Conservation (phyloP, 495 filamentous ascomycete species). For the Stereocaulon alpinum region DNA sequence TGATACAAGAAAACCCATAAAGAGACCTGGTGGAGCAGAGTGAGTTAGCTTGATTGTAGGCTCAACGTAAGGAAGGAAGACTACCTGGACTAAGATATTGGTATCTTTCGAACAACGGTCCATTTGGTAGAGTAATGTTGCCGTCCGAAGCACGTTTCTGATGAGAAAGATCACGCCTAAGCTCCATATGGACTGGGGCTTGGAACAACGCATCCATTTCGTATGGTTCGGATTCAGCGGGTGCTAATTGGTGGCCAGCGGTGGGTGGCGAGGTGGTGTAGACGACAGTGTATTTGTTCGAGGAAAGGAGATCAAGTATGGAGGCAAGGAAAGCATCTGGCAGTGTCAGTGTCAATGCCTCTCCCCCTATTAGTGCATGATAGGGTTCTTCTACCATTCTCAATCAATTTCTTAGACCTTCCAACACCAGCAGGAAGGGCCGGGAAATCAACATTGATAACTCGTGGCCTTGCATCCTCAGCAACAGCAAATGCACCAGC, state of each 20-base stretch:
- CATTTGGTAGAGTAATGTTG: slow-evolving; percentile 28
- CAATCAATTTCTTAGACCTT: slow-evolving; percentile 34
- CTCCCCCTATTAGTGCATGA: background rate
- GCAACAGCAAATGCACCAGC: slow-evolving; percentile 36
- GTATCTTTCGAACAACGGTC: slow-evolving; percentile 79
- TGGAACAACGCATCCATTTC: slow-evolving; percentile 43
- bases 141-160: slow-evolving; percentile 27
- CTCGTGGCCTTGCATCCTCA: slow-evolving; percentile 37
- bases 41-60: background rate
- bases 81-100: slow-evolving; percentile 72
- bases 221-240: slow-evolving; percentile 34
- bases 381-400: slow-evolving; percentile 32
- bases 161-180: slow-evolving; percentile 44
- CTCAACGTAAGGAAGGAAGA: background rate
- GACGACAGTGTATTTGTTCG: slow-evolving; percentile 49
- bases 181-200: slow-evolving; percentile 42
- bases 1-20: slow-evolving; percentile 63
- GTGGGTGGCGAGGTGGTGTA: slow-evolving; percentile 42
- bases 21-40: slow-evolving; percentile 48
- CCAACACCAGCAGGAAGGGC: slow-evolving; percentile 32
- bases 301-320: slow-evolving; percentile 44
- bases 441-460: slow-evolving; percentile 45
- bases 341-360: background rate
- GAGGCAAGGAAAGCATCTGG: slow-evolving; percentile 52
- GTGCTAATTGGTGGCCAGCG: background rate